Conservation (phyloP, 208 protist species). For the Leishmania arabica region DNA sequence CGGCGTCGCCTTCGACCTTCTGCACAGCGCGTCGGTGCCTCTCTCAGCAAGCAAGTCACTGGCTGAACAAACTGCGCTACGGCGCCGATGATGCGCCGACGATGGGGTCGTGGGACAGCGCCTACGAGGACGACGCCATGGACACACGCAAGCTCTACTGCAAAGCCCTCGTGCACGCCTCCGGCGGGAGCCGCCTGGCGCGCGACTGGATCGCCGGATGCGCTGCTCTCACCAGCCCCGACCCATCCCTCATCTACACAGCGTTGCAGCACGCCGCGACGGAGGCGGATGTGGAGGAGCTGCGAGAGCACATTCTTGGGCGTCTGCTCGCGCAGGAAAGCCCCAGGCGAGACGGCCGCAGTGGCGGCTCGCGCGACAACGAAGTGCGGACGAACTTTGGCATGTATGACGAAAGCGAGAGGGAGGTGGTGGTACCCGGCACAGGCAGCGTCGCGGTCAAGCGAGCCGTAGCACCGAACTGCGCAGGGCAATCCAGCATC, state of each 20-base stretch:
- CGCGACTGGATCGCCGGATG: conserved; percentile 84
- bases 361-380: neutral
- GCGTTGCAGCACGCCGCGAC: conserved; percentile 70
- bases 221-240: conserved; percentile 46
- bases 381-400: conserved; percentile 1
- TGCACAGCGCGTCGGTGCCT: conserved; percentile 14
- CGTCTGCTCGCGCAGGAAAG: conserved; percentile 17
- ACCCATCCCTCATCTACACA: conserved; percentile 54
- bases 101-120: conserved; percentile 46
- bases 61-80: conserved; percentile 58
- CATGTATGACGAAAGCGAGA: neutral
- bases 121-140: conserved; percentile 38
- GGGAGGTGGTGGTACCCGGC: neutral
- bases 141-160: conserved; percentile 73
- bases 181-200: conserved; percentile 59
- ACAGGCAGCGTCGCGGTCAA: neutral
- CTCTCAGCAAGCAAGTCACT: conserved; percentile 41
- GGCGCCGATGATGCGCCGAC: conserved; percentile 49
- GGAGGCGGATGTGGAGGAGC: conserved; percentile 52
- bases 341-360: neutral
- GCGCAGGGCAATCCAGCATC: neutral
- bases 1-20: neutral
- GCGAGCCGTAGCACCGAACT: neutral
- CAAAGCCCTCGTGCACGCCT: conserved; percentile 77
- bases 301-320: conserved; percentile 53